These are phyloP conservation scores for Periconia sp. DNA, from an alignment of 2,329 filamentous ascomycete genomes.

Conservation along the genomic window DNA sequence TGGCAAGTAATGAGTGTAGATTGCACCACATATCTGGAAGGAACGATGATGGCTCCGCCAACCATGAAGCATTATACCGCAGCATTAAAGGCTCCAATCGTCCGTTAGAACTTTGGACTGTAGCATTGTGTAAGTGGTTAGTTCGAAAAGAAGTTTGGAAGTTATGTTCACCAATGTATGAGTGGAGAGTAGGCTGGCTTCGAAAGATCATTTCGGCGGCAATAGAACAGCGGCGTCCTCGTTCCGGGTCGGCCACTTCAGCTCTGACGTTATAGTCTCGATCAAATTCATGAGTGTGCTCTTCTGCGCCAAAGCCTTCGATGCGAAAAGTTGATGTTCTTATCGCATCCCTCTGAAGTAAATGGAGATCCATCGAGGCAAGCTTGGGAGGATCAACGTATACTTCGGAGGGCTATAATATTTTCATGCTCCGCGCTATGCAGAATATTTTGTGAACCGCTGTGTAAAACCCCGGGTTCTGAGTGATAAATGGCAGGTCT, in stretches of 20 bases:
- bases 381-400: conserved; percentile 9
- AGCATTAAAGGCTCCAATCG: conserved; percentile 1
- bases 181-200: conserved; percentile 14
- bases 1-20: conserved; percentile 17
- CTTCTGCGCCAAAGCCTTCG: conserved; percentile 36
- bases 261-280: conserved; percentile 21
- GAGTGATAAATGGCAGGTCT: conserved; percentile 40
- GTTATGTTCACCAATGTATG: conserved; percentile 40
- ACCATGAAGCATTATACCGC: conserved; percentile 24
- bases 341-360: conserved; percentile 31
- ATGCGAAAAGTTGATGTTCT: conserved; percentile 32
- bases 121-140: conserved; percentile 8
- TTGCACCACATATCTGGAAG: conserved; percentile 23
- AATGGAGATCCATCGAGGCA: conserved; percentile 7
- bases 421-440: conserved; percentile 15
- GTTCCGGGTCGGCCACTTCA: neutral
- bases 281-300: conserved; percentile 23
- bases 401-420: conserved; percentile 14
- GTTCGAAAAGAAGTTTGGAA: neutral
- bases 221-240: conserved; percentile 14
- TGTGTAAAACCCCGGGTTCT: conserved; percentile 23
- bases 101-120: conserved; percentile 5
- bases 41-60: conserved; percentile 8
- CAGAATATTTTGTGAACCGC: conserved; percentile 25
- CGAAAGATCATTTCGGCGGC: conserved; percentile 21